phyloP scores from a whole-genome alignment of 257 asterid species.

The Ilex aquifolium region DNA sequence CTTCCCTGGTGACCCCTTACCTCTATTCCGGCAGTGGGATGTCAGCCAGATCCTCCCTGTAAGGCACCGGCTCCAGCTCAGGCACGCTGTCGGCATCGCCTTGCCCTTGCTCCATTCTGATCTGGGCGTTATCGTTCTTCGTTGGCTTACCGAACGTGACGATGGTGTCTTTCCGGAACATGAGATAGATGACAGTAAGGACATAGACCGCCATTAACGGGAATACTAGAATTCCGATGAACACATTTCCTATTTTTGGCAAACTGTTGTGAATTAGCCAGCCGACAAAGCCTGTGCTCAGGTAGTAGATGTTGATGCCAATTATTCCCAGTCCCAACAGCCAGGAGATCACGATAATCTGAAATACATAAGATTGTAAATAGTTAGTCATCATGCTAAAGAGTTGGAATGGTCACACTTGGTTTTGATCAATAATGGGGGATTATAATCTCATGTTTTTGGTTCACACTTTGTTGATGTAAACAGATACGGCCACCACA shows the following conservation, averaged over 20 bases:
- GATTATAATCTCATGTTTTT: no score
- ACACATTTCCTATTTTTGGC: slow-evolving; percentile 63
- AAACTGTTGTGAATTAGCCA: slow-evolving; percentile 63
- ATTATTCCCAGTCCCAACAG: slow-evolving; percentile 73
- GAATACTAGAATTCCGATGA: slow-evolving; percentile 65
- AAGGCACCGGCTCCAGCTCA: slow-evolving; percentile 35
- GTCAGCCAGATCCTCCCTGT: slow-evolving; percentile 61
- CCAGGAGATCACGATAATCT: slow-evolving; percentile 86
- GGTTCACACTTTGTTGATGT: no score
- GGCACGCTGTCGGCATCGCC: slow-evolving; percentile 7
- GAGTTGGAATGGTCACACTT: neutral
- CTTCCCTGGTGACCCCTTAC: no score
- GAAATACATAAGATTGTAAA: neutral
- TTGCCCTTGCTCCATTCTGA: slow-evolving; percentile 42
- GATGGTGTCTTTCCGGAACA: slow-evolving; percentile 66
- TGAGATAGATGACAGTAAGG: slow-evolving; percentile 61
- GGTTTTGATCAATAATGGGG: no score
- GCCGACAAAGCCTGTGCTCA: slow-evolving; percentile 55
- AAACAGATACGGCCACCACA: no score
- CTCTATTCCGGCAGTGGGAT: slow-evolving; percentile 37
- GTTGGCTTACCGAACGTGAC: slow-evolving; percentile 50
- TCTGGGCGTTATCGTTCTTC: slow-evolving; percentile 28
- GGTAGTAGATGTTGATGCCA: slow-evolving; percentile 76
- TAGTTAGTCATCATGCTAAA: neutral
- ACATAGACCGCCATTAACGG: slow-evolving; percentile 70